phyloP scores from a whole-genome alignment of 495 filamentous ascomycete species.

The Neurospora sublineolata region DNA sequence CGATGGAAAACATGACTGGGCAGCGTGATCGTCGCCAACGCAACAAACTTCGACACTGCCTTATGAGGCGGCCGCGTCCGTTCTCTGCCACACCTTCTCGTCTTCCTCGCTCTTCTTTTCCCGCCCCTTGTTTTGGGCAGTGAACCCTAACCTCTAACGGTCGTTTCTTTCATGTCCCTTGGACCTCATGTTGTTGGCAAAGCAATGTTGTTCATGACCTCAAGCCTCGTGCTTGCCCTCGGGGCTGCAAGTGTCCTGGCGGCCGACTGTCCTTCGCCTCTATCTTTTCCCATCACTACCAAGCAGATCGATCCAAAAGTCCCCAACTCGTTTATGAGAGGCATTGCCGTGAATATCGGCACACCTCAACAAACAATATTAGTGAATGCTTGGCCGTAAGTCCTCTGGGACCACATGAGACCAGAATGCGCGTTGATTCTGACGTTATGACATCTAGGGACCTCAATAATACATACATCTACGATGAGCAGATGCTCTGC shows the following conservation, averaged over 20 bases:
- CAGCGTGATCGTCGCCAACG: not conserved
- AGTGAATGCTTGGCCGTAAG: slow-evolving; percentile 13
- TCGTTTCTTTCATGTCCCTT: not conserved
- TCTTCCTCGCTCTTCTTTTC: not conserved
- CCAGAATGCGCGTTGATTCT: not conserved
- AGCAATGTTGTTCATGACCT: not conserved
- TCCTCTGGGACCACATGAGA: not conserved
- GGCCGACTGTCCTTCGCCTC: not conserved
- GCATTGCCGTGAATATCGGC: slow-evolving; percentile 9
- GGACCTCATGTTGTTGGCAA: not conserved
- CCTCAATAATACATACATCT: slow-evolving; percentile 17
- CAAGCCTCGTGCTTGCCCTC: not conserved
- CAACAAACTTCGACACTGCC: not conserved
- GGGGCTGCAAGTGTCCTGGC: not conserved
- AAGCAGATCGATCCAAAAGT: slow-evolving; percentile 6
- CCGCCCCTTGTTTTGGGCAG: not conserved
- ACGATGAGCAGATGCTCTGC: slow-evolving; percentile 12
- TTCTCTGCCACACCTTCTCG: not conserved
- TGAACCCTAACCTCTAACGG: too few relatives aligned
- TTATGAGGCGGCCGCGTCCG: not conserved
- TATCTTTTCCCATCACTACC: slow-evolving; percentile 12
- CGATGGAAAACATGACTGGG: not conserved
- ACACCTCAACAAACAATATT: slow-evolving; percentile 14
- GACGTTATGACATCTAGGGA: slow-evolving; percentile 1
- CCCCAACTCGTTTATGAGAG: slow-evolving; percentile 13